phyloP scores from a whole-genome alignment of 1,284 basidiomycete genomes.

The Tetrapyrgos nigripes region DNA sequence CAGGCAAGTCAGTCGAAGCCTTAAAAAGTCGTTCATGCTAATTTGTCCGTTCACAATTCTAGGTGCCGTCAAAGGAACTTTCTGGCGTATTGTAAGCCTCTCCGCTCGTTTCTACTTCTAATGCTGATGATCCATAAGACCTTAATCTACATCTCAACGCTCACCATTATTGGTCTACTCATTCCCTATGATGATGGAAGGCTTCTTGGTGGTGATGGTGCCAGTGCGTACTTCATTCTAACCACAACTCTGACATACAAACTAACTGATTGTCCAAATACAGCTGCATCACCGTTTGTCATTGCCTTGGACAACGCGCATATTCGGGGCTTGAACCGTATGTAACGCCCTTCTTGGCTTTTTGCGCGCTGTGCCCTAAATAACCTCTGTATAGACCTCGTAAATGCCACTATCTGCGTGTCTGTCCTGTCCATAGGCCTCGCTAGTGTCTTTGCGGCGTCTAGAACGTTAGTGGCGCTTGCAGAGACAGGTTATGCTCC shows the following conservation, averaged over 20 bases:
- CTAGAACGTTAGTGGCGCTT: conserved; percentile 71
- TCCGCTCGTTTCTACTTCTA: neutral
- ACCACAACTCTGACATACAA: neutral
- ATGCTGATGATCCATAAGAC: conserved; percentile 31
- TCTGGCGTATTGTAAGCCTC: conserved; percentile 50
- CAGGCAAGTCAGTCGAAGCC: conserved; percentile 28
- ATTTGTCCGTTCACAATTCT: neutral
- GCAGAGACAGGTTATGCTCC: conserved; percentile 75
- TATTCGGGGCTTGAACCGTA: conserved; percentile 66
- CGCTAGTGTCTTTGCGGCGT: conserved; percentile 71
- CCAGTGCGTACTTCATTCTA: conserved; percentile 26
- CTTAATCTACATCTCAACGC: conserved; percentile 48
- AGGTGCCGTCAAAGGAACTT: conserved; percentile 50
- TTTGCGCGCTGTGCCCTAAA: neutral
- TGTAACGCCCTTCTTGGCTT: conserved; percentile 13
- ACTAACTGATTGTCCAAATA: conserved; percentile 28
- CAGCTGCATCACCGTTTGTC: conserved; percentile 65
- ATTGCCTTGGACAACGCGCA: conserved; percentile 68
- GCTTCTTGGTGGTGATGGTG: conserved; percentile 48
- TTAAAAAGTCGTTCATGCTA: too few species aligned
- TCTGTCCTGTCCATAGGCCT: conserved; percentile 77
- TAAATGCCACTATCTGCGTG: conserved; percentile 75
- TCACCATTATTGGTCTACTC: conserved; percentile 50
- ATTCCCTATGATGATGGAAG: conserved; percentile 57
- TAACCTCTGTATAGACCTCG: conserved; percentile 44